These are phyloP conservation scores for Caloboletus inedulis DNA, from an alignment of 1,284 basidiomycete genomes.

Conservation along the genomic window DNA sequence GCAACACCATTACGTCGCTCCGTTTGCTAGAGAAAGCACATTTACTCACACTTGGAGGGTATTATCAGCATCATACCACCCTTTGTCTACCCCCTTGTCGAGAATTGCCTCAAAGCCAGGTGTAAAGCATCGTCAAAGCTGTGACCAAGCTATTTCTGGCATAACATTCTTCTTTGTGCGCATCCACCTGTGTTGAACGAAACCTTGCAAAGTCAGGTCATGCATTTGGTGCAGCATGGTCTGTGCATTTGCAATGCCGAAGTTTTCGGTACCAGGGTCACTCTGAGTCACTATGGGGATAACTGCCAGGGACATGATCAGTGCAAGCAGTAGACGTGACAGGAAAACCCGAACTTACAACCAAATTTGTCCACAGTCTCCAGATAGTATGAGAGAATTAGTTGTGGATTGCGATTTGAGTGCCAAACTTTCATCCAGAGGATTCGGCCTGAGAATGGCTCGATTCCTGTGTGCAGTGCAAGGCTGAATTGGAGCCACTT, in stretches of 20 bases:
- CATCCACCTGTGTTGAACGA: neutral
- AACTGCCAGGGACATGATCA: too few relatives aligned
- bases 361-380: too few relatives aligned
- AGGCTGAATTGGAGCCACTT: neutral
- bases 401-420: neutral
- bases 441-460: neutral
- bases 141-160: neutral
- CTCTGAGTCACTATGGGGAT: constrained; percentile 26
- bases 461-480: neutral
- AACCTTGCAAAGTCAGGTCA: neutral
- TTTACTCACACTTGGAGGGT: too few relatives aligned
- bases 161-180: neutral
- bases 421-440: neutral
- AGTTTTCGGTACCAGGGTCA: constrained; percentile 29
- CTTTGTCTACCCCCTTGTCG: too few relatives aligned
- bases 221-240: neutral
- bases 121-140: neutral
- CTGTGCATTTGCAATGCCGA: constrained; percentile 23
- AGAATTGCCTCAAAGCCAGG: too few relatives aligned
- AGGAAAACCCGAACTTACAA: too few relatives aligned
- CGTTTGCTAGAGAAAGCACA: too few relatives aligned
- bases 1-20: too few relatives aligned
- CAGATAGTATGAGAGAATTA: neutral
- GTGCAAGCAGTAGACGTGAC: too few relatives aligned
- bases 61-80: too few relatives aligned